phyloP scores from a whole-genome alignment of 2,329 filamentous ascomycete species.

The Aspergillus calidoustus region DNA sequence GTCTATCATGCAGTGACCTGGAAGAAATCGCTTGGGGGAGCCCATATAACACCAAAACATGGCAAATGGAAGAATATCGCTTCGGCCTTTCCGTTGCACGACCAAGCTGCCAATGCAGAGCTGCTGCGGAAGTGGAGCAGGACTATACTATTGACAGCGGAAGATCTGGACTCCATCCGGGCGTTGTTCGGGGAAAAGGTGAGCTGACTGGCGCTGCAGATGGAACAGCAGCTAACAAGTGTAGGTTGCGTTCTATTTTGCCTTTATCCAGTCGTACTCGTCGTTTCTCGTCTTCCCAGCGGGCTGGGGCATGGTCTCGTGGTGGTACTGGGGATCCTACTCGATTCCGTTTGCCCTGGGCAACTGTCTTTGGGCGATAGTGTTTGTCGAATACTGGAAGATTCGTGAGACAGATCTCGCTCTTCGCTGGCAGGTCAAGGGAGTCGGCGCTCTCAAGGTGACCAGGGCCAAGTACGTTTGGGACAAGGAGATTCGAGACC shows the following conservation, averaged over 20 bases:
- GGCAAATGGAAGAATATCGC: constrained; percentile 73
- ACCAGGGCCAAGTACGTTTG: constrained; percentile 78
- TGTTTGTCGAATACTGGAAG: constrained; percentile 97
- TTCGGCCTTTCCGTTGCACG: constrained; percentile 71
- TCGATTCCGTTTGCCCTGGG: constrained; percentile 79
- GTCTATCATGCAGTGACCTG: constrained; percentile 85
- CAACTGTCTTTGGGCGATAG: constrained; percentile 82
- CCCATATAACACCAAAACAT: constrained; percentile 70
- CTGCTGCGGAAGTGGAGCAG: constrained; percentile 76
- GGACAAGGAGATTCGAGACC: constrained; percentile 76
- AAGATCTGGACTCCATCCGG: constrained; percentile 76
- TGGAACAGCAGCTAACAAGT: background rate
- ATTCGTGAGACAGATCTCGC: constrained; percentile 86
- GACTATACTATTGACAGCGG: constrained; percentile 64
- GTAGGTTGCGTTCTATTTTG: constrained; percentile 90
- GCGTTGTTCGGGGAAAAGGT: constrained; percentile 76
- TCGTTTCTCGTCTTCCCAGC: constrained; percentile 82
- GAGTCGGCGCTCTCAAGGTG: constrained; percentile 79
- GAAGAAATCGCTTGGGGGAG: constrained; percentile 74
- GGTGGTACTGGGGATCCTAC: constrained; percentile 83
- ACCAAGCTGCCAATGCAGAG: constrained; percentile 73
- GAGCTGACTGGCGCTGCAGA: background rate
- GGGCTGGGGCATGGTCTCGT: constrained; percentile 74
- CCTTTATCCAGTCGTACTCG: constrained; percentile 91
- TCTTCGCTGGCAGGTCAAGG: constrained; percentile 85